A percentile compares a stretch with the other conserved stretches of the same genome.
These are phyloP conservation scores for Neurospora tetrasperma DNA, from an alignment of 495 filamentous ascomycete species.

Conservation along the genomic window DNA sequence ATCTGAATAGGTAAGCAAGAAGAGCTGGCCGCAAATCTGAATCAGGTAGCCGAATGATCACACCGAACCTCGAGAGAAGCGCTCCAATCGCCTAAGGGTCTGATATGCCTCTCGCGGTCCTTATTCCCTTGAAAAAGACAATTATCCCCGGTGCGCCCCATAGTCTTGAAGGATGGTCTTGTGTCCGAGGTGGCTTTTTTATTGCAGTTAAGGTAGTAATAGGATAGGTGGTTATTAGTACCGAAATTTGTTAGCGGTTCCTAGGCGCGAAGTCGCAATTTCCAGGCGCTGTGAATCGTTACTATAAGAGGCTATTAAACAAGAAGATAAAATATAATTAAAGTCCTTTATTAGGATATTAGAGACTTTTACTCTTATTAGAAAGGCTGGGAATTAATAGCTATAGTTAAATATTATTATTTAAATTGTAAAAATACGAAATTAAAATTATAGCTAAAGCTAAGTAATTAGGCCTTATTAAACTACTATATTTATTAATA, in stretches of 20 bases:
- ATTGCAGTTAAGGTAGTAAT: neutral
- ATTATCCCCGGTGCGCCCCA: neutral
- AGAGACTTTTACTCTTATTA: too few species aligned
- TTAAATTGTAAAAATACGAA: too few species aligned
- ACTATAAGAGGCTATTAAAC: too few species aligned
- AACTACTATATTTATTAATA: too few species aligned
- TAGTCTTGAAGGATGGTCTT: neutral
- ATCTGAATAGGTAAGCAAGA: neutral
- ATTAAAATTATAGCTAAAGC: too few species aligned
- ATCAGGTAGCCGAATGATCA: neutral
- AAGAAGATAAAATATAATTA: too few species aligned
- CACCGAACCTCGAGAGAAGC: neutral
- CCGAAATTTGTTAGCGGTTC: neutral
- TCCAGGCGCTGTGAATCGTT: too few species aligned
- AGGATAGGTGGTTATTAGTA: neutral
- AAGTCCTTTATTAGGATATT: rapidly evolving
- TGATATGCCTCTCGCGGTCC: neutral
- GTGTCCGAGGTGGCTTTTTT: neutral
- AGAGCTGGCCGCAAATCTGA: neutral
- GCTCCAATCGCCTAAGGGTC: neutral
- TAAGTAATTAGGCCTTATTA: too few species aligned
- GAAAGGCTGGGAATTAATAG: too few species aligned
- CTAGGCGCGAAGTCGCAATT: neutral
- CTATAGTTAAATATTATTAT: too few species aligned
- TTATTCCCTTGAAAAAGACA: neutral